phyloP scores from a whole-genome alignment of 2,329 filamentous ascomycete genomes.

The Aspergillus pseudoviridinutans region DNA sequence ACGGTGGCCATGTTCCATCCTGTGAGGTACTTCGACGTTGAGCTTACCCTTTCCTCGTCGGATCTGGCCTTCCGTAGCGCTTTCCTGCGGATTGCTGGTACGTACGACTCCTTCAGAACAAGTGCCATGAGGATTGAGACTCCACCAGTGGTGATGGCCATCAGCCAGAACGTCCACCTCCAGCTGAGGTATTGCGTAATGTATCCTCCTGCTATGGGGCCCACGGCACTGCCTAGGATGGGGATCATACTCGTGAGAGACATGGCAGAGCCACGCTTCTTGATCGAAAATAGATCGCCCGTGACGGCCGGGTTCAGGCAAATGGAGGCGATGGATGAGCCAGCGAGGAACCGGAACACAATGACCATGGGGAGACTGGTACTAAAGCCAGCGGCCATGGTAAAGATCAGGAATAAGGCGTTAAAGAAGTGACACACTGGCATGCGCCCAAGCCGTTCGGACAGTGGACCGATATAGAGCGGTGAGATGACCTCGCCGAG shows the following conservation, averaged over 20 bases:
- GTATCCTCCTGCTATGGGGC: constrained; percentile 1
- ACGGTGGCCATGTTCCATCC: constrained; percentile 1
- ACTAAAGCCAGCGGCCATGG: constrained; percentile 1
- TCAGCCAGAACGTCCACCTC: constrained; percentile 5
- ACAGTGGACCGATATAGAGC: constrained; percentile 2
- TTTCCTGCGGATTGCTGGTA: constrained; percentile 1
- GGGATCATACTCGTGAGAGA: constrained; percentile 1
- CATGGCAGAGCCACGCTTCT: constrained; percentile 3
- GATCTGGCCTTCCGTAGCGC: not conserved
- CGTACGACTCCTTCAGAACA: constrained; percentile 3
- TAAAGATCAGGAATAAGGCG: constrained; percentile 1
- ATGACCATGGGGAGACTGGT: constrained; percentile 3
- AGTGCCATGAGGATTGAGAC: not conserved
- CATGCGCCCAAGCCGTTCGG: constrained; percentile 2
- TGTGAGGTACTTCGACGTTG: not conserved
- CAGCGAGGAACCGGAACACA: constrained; percentile 3
- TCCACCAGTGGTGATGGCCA: not conserved
- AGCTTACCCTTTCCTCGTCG: not conserved
- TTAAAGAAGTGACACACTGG: constrained; percentile 4
- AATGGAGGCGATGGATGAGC: not conserved
- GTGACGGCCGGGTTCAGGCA: constrained; percentile 3
- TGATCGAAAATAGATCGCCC: constrained; percentile 2
- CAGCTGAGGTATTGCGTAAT: constrained; percentile 4
- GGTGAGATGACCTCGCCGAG: constrained; percentile 1
- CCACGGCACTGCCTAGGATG: constrained; percentile 1